Evolutionary conservation across 2,329 filamentous ascomycete species (phyloP).

Genomic region (Trichoderma cornu-damae): DNA sequence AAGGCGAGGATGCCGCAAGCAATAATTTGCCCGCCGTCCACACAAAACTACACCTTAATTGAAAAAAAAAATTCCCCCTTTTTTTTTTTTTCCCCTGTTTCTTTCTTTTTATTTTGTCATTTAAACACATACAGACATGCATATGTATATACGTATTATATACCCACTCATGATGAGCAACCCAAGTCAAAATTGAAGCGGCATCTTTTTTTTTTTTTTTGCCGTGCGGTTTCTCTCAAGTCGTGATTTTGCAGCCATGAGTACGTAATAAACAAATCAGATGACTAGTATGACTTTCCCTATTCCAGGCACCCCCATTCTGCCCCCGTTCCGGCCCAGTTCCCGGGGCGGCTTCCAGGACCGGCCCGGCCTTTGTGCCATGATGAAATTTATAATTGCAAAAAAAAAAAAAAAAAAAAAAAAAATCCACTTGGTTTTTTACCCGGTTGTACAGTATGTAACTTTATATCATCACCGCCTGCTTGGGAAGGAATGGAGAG

Average conservation of each 20-base stretch:
- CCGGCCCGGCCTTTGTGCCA: constrained; percentile 9
- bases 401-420: not conserved
- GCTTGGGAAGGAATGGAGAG: too few relatives aligned
- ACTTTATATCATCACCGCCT: too few relatives aligned
- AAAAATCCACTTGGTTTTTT: not conserved
- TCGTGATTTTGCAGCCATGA: not conserved
- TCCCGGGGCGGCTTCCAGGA: not conserved
- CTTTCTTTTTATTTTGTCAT: not conserved
- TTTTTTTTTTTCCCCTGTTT: not conserved
- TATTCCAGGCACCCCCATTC: not conserved
- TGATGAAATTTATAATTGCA: too few relatives aligned
- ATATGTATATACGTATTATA: constrained; percentile 9
- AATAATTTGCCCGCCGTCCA: not conserved
- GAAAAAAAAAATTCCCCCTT: too few relatives aligned
- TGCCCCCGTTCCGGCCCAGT: constrained; percentile 8
- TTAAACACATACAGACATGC: too few relatives aligned
- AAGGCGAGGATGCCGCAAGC: not conserved
- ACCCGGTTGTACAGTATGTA: too few relatives aligned
- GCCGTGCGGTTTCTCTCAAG: not conserved
- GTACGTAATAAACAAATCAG: too few relatives aligned
- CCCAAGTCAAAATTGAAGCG: not conserved
- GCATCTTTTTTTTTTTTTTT: not conserved
- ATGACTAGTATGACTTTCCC: too few relatives aligned
- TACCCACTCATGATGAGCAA: constrained; percentile 3
- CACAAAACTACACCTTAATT: not conserved